Evolutionary conservation across 2,329 filamentous ascomycete genomes (phyloP), one percentile per base, ranked within the genome.

Genomic region (Colletotrichum sp.): DNA sequence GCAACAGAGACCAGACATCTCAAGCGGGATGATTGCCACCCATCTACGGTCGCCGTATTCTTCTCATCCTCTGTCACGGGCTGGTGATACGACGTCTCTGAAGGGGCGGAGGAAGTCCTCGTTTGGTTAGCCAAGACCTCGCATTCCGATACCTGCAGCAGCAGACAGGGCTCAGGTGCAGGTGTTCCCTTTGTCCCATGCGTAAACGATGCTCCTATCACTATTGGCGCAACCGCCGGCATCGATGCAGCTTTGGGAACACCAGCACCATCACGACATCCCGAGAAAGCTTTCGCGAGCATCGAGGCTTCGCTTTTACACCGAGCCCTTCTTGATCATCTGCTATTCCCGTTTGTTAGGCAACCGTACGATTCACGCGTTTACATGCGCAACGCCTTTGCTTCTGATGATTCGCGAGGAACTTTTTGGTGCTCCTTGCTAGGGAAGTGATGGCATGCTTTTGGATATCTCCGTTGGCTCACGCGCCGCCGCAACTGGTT

Each of bases 101-200:
- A 24, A 61, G 18, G n/a, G 4, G 48, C 72, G 72, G 72, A 34
- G 68, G 14, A 67, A n/a, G 36, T 62, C 64, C 69, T 67, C 70
- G 8, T 72, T 67, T 38, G 30, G 69, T 62, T 14, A 8, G 62
- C 38, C 56, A 48, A 58, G 69, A 24, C 6, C 58, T 26, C 9
- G n/a, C 30, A 62, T 21, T 32, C 24, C 26, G 24, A 63, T 14
- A 21, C 13, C 18, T 61, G 36, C 38, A 66, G 62, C 38, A 66
- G 56, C 18, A 13, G 14, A 55, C 61, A 62, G 38, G 43, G 16
- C 24, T 38, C 59, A 63, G 10, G 67, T 65, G 43, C 67, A 34
- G 63, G 52, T 26, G 34, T 34, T 1, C 3, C 21, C 24, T 38
- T 5, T 4, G 62, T 43, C 14, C 36, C 26, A 43, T 21, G 62